phyloP scores from a whole-genome alignment of 495 filamentous ascomycete genomes.

The Clohesyomyces aquaticus region DNA sequence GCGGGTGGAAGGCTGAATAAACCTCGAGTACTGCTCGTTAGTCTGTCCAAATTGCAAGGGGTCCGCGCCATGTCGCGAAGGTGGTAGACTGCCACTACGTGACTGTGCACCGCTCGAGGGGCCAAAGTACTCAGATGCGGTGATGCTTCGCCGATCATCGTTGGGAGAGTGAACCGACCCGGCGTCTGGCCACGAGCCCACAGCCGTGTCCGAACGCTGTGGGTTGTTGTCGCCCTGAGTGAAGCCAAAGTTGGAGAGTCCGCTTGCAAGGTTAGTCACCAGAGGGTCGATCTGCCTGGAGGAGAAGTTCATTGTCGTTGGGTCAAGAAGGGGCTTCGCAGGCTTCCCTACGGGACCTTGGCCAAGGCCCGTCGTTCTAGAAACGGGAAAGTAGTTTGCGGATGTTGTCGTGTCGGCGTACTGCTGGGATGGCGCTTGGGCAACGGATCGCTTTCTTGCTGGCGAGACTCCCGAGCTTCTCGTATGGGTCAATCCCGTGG shows the following conservation, averaged over 20 bases:
- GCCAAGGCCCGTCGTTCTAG: slow-evolving; percentile 13
- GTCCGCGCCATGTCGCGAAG: slow-evolving; percentile 48
- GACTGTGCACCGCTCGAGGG: slow-evolving; percentile 45
- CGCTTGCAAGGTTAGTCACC: slow-evolving; percentile 23
- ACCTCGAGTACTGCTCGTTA: slow-evolving; percentile 24
- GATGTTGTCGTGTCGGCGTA: slow-evolving; percentile 31
- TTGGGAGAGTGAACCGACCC: slow-evolving; percentile 42
- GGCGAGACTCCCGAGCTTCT: slow-evolving; percentile 58
- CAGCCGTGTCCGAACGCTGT: slow-evolving; percentile 19
- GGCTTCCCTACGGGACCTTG: slow-evolving; percentile 29
- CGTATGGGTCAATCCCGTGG: slow-evolving; percentile 50
- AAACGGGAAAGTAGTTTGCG: slow-evolving; percentile 14
- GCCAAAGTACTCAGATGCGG: slow-evolving; percentile 41
- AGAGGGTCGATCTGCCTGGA: slow-evolving; percentile 25
- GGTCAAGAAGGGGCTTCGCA: slow-evolving; percentile 35
- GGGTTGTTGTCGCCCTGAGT: slow-evolving; percentile 12
- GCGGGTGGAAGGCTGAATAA: slow-evolving; percentile 17
- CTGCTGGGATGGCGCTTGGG: slow-evolving; percentile 44
- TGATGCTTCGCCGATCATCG: slow-evolving; percentile 42
- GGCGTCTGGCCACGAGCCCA: slow-evolving; percentile 37
- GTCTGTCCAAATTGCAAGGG: slow-evolving; percentile 34
- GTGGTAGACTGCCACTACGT: slow-evolving; percentile 49
- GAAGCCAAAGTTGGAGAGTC: slow-evolving; percentile 30
- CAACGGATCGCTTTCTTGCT: slow-evolving; percentile 52
- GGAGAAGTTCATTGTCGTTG: slow-evolving; percentile 31